phyloP scores from a whole-genome alignment of 1,284 basidiomycete species.

The Fomitopsis palustris region DNA sequence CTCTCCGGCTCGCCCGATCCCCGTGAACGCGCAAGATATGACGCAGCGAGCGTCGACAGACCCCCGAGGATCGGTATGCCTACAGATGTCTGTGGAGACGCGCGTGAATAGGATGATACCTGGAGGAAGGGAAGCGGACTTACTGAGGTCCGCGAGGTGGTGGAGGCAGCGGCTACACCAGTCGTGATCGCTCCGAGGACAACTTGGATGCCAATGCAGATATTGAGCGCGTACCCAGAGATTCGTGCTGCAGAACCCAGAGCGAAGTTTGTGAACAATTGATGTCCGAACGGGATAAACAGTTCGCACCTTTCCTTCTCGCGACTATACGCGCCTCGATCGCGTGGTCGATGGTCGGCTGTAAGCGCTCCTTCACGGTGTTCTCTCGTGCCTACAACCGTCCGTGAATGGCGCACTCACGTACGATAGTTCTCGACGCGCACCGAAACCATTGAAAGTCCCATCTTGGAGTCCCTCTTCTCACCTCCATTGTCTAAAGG shows the following conservation, averaged over 20 bases:
- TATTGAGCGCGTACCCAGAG: conserved; percentile 51
- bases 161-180: conserved; percentile 49
- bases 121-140: background rate
- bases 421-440: background rate
- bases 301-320: conserved; percentile 20
- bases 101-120: background rate
- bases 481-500: background rate
- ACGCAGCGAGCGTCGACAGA: conserved; percentile 59
- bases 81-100: conserved; percentile 25
- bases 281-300: background rate
- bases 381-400: conserved; percentile 10
- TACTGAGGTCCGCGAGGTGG: conserved; percentile 23
- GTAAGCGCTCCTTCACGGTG: conserved; percentile 28
- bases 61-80: conserved; percentile 41
- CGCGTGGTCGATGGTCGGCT: conserved; percentile 30
- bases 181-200: conserved; percentile 66
- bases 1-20: conserved; percentile 66
- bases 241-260: conserved; percentile 35
- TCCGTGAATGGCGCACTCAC: background rate
- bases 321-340: conserved; percentile 18
- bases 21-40: conserved; percentile 64
- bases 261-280: background rate
- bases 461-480: background rate
- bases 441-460: background rate
- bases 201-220: conserved; percentile 53